A percentile compares a stretch with the other conserved stretches of the same genome.
phyloP scores from a whole-genome alignment of 768 basidiomycete species.

The Mycena polygramma region DNA sequence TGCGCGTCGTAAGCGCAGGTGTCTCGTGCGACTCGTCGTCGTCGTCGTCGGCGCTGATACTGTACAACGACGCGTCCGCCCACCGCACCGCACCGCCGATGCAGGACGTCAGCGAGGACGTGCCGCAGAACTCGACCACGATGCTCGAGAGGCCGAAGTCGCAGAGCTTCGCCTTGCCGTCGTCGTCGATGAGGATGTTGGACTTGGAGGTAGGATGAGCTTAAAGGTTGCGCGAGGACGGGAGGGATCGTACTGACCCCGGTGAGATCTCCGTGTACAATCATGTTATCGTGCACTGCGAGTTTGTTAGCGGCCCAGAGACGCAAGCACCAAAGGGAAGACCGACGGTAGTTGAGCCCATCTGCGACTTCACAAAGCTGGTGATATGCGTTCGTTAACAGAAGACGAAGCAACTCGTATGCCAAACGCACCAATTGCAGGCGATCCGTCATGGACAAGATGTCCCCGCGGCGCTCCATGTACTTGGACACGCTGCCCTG shows the following conservation, averaged over 20 bases:
- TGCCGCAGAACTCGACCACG: constrained; percentile 48
- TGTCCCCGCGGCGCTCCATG: constrained; percentile 52
- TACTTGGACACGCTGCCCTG: constrained; percentile 54
- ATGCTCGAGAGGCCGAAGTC: constrained; percentile 64
- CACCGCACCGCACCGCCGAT: constrained; percentile 62
- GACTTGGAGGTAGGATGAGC: constrained; percentile 46
- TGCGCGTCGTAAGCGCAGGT: constrained; percentile 45
- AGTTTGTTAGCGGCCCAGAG: background rate
- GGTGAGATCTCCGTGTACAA: constrained; percentile 60
- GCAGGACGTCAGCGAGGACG: constrained; percentile 49
- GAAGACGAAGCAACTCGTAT: background rate
- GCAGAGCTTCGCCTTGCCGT: constrained; percentile 56
- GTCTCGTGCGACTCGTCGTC: constrained; percentile 45
- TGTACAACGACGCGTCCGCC: constrained; percentile 60
- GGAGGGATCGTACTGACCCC: constrained; percentile 46
- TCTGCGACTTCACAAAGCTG: constrained; percentile 56
- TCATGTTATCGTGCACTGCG: constrained; percentile 52
- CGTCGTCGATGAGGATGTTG: constrained; percentile 59
- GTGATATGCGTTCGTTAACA: background rate
- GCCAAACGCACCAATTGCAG: constrained; percentile 48
- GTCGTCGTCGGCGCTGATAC: constrained; percentile 46
- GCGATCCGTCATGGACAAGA: constrained; percentile 51
- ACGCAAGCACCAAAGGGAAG: background rate
- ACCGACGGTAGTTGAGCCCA: constrained; percentile 55
- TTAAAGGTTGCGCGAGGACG: background rate